Percentiles rank a stretch among this genome's conserved stretches.
Evolutionary conservation across 1,284 basidiomycete species (phyloP).

Genomic region (Coniophora puteana): DNA sequence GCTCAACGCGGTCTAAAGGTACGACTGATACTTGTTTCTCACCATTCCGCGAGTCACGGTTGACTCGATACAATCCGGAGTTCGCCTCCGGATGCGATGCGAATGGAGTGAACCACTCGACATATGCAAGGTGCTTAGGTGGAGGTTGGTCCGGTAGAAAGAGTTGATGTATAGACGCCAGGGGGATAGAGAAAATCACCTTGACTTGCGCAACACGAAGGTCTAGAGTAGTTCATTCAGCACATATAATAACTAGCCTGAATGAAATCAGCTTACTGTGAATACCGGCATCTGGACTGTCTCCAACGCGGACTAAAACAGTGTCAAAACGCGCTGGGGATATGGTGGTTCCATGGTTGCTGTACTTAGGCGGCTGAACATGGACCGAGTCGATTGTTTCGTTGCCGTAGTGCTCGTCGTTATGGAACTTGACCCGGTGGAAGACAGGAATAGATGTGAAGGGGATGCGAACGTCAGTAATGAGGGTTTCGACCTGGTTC

Average conservation of each 20-base stretch:
- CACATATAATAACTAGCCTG: not conserved
- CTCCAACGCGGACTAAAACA: not conserved
- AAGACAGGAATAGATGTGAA: conserved; percentile 1
- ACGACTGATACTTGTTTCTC: too few relatives aligned
- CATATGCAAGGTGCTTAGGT: conserved; percentile 2
- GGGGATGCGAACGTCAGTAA: not conserved
- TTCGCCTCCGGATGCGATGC: conserved; percentile 1
- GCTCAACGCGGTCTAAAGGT: too few relatives aligned
- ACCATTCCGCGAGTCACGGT: conserved; percentile 6
- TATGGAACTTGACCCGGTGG: conserved; percentile 2
- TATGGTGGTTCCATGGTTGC: not conserved
- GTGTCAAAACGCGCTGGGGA: conserved; percentile 4
- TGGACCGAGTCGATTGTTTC: conserved; percentile 3
- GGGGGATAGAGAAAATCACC: conserved; percentile 2
- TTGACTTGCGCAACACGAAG: conserved; percentile 13
- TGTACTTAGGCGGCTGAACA: not conserved
- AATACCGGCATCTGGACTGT: not conserved
- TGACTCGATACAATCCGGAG: conserved; percentile 8
- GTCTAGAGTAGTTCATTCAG: not conserved
- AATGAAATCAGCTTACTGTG: not conserved
- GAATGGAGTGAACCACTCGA: conserved; percentile 5
- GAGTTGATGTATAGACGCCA: not conserved
- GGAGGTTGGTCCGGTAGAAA: not conserved
- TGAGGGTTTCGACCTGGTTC: not conserved
- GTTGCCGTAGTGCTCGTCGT: not conserved